These are phyloP conservation scores for Umbelopsis isabellina DNA, from an alignment of 192 early-diverging fungal species.

Conservation along the genomic window DNA sequence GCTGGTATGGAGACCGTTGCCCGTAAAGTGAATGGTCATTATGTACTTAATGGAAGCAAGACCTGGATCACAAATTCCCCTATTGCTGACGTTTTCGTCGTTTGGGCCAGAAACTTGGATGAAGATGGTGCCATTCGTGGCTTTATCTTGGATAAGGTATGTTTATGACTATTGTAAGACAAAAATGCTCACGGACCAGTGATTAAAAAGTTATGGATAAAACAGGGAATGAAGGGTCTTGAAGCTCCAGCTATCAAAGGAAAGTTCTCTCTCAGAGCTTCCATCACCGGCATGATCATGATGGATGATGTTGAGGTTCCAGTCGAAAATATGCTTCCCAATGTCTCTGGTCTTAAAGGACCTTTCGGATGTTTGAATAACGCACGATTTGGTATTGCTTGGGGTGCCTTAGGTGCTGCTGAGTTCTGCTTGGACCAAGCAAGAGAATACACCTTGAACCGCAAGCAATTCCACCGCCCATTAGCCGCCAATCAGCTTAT, in stretches of 20 bases:
- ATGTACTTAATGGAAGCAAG: constrained; percentile 89
- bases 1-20: constrained; percentile 92
- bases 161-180: background rate
- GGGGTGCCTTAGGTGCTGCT: constrained; percentile 95
- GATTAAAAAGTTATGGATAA: background rate
- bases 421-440: constrained; percentile 90
- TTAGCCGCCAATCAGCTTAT: constrained; percentile 93
- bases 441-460: constrained; percentile 86
- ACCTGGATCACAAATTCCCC: constrained; percentile 99
- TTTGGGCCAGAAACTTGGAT: constrained; percentile 91
- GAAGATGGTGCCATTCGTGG: constrained; percentile 85
- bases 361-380: constrained; percentile 99
- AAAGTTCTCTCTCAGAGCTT: constrained; percentile 94
- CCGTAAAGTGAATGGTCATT: constrained; percentile 67
- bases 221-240: constrained; percentile 86
- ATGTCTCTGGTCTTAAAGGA: constrained; percentile 89
- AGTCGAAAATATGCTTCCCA: constrained; percentile 87
- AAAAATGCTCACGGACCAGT: no score
- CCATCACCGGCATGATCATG: constrained; percentile 96
- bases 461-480: constrained; percentile 93
- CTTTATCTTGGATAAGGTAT: constrained; percentile 90
- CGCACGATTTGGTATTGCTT: constrained; percentile 94
- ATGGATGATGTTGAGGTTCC: constrained; percentile 98
- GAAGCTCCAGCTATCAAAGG: constrained; percentile 89
- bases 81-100: constrained; percentile 93